A percentile compares a stretch with the other conserved stretches of the same genome.
Evolutionary conservation across 768 basidiomycete species (phyloP).

Genomic region (Mycena rebaudengoi): DNA sequence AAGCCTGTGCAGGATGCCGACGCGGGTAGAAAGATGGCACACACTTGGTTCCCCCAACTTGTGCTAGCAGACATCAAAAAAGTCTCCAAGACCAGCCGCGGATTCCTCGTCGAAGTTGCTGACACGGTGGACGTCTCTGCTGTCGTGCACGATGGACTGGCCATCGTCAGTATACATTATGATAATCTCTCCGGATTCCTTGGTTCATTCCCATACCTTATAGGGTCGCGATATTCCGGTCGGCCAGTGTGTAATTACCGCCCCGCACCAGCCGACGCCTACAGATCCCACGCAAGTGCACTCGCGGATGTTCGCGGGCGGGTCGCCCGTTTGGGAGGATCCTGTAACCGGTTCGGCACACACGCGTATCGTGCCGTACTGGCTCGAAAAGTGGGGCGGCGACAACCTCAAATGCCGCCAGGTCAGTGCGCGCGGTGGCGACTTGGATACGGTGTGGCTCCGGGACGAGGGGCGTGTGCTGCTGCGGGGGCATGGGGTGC

Average conservation of each 20-base stretch:
- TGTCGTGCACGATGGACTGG: slow-evolving; percentile 1
- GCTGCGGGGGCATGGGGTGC: slow-evolving; percentile 14
- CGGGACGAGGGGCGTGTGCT: slow-evolving; percentile 17
- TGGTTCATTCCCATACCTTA: not conserved
- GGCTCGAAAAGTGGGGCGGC: slow-evolving; percentile 19
- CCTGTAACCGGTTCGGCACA: slow-evolving; percentile 26
- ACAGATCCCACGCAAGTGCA: slow-evolving; percentile 20
- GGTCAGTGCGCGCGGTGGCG: slow-evolving; percentile 20
- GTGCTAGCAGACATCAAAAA: slow-evolving; percentile 13
- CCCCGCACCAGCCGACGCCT: slow-evolving; percentile 15
- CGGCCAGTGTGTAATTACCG: slow-evolving; percentile 20
- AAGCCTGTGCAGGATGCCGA: not conserved
- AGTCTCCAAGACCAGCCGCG: slow-evolving; percentile 5
- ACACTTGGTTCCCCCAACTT: slow-evolving; percentile 20
- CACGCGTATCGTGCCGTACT: slow-evolving; percentile 25
- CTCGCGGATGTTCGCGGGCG: slow-evolving; percentile 23
- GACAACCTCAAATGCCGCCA: slow-evolving; percentile 11
- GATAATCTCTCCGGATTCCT: not conserved
- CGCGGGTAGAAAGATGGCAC: slow-evolving; percentile 1
- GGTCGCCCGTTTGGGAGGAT: slow-evolving; percentile 23
- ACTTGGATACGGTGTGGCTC: slow-evolving; percentile 18
- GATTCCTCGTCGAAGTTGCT: slow-evolving; percentile 18
- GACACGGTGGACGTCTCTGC: slow-evolving; percentile 19
- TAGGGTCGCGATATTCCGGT: slow-evolving; percentile 16
- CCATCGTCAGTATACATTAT: slow-evolving; percentile 6